Conservation (phyloP, 768 basidiomycete genomes). For the Mycena galericulata region DNA sequence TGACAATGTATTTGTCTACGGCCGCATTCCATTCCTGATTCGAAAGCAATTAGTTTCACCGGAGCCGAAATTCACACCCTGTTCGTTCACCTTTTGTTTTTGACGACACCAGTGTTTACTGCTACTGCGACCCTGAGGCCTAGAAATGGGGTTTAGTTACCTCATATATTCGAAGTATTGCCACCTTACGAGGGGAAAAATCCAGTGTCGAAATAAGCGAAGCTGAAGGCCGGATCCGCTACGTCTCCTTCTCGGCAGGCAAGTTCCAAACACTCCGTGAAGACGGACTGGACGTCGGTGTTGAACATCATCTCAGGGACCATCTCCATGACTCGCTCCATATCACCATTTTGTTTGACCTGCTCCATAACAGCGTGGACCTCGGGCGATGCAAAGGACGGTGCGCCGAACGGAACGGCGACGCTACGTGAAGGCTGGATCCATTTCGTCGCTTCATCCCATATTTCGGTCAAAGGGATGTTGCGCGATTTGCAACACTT, state of each 20-base stretch:
- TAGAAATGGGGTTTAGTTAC: neutral
- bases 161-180: neutral
- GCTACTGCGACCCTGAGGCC: constrained; percentile 20
- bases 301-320: constrained; percentile 5
- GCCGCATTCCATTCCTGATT: constrained; percentile 39
- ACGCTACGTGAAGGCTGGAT: constrained; percentile 4
- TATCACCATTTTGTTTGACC: neutral
- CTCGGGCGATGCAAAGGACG: constrained; percentile 7
- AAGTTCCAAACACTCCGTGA: constrained; percentile 8
- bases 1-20: constrained; percentile 41
- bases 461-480: constrained; percentile 28
- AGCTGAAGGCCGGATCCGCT: constrained; percentile 15
- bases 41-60: neutral
- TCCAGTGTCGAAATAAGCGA: constrained; percentile 12
- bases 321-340: constrained; percentile 7
- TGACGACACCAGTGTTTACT: constrained; percentile 23
- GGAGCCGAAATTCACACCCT: neutral
- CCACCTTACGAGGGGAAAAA: constrained; percentile 1
- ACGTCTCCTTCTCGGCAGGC: neutral
- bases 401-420: neutral
- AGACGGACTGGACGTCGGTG: neutral
- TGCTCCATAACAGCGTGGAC: constrained; percentile 8
- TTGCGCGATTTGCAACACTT: constrained; percentile 36
- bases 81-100: constrained; percentile 21
- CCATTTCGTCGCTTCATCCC: constrained; percentile 31